phyloP scores from a whole-genome alignment of 2,329 filamentous ascomycete species.

The Diaporthe sp. region DNA sequence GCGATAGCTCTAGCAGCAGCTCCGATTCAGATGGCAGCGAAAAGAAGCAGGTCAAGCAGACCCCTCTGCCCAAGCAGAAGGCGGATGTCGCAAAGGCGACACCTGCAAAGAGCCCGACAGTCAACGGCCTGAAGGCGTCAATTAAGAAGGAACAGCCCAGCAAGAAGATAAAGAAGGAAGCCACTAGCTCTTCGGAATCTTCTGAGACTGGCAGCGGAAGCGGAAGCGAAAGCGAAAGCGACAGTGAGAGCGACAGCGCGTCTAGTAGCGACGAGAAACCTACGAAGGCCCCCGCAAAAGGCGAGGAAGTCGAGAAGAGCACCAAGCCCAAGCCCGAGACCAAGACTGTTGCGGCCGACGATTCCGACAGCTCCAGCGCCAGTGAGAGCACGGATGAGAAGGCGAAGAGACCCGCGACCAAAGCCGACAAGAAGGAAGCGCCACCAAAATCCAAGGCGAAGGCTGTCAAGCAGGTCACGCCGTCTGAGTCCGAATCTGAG shows the following conservation, averaged over 20 bases:
- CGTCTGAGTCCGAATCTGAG: conserved; percentile 36
- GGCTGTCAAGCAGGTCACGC: conserved; percentile 29
- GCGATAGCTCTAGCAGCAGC: conserved; percentile 48
- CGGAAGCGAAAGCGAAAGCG: conserved; percentile 7
- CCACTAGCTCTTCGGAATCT: conserved; percentile 36
- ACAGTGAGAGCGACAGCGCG: conserved; percentile 32
- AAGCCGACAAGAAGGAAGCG: conserved; percentile 29
- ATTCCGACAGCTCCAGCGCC: conserved; percentile 44
- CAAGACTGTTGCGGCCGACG: conserved; percentile 40
- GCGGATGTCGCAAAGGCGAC: conserved; percentile 26
- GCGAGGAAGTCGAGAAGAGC: conserved; percentile 40
- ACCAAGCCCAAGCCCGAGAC: conserved; percentile 39
- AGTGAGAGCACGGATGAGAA: conserved; percentile 50
- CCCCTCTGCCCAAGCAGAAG: conserved; percentile 41
- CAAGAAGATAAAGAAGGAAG: conserved; percentile 43
- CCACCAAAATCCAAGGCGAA: conserved; percentile 32
- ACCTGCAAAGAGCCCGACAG: conserved; percentile 38
- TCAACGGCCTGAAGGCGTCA: conserved; percentile 37
- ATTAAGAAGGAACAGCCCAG: conserved; percentile 36
- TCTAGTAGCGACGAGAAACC: conserved; percentile 44
- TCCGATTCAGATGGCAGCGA: conserved; percentile 51
- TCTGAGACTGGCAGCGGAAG: conserved; percentile 34
- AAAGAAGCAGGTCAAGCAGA: conserved; percentile 50
- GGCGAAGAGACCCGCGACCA: conserved; percentile 41
- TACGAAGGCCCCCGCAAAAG: conserved; percentile 40